phyloP scores from a whole-genome alignment of 164 flowering plant genomes.

The Paratinospora sagittata region DNA sequence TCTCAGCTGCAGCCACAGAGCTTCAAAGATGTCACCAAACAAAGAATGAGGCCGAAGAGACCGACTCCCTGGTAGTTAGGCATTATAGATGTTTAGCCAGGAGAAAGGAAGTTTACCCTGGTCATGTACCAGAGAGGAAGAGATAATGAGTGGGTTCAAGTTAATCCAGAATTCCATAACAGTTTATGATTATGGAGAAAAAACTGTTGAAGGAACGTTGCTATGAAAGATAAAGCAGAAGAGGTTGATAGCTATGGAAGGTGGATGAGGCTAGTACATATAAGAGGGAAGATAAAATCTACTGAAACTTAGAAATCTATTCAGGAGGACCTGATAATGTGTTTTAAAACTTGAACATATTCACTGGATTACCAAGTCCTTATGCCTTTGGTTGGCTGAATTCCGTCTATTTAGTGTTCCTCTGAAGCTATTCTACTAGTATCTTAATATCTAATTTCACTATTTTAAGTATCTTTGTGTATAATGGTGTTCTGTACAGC shows the following conservation, averaged over 20 bases:
- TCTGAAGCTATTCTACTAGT: not conserved
- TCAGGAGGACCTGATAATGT: not conserved
- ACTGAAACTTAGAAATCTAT: not conserved
- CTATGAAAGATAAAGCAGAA: not conserved
- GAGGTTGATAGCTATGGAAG: not conserved
- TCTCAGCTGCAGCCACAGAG: not conserved
- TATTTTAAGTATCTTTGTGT: not conserved
- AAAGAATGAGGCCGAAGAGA: not conserved
- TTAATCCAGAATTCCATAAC: not conserved
- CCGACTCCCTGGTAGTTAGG: not conserved
- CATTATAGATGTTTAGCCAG: not conserved
- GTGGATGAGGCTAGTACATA: not conserved
- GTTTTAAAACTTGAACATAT: not conserved
- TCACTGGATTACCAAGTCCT: not conserved
- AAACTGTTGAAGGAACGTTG: not conserved
- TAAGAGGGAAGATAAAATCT: not conserved
- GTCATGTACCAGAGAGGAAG: not conserved
- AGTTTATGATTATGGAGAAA: not conserved
- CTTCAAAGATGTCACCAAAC: not conserved
- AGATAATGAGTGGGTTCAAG: not conserved
- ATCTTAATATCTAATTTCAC: not conserved
- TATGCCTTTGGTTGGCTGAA: not conserved
- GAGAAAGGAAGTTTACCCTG: not conserved
- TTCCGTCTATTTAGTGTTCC: not conserved
- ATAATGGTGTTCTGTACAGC: not conserved